Evolutionary conservation across 768 basidiomycete genomes (phyloP).

Genomic region (Rhodosporidiobolus odoratus): DNA sequence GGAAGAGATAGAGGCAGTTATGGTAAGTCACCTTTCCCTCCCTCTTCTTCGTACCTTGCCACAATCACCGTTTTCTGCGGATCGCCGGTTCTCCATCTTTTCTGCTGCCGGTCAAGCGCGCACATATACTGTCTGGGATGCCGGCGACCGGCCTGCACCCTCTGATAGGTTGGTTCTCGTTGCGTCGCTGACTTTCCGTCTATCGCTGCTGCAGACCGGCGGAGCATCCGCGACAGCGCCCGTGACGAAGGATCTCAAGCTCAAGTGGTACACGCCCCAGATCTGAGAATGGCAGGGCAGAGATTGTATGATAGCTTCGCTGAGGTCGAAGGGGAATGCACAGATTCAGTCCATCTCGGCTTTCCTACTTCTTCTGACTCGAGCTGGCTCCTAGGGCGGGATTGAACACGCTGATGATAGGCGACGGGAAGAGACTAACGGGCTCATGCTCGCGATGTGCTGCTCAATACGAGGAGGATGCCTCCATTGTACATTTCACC

Average conservation of each 20-base stretch:
- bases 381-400: too few species aligned
- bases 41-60: neutral
- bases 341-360: neutral
- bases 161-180: neutral
- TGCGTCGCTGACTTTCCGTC: neutral
- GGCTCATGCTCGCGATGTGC: conserved; percentile 73
- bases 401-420: too few species aligned
- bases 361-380: too few species aligned
- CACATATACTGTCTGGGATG: too few species aligned
- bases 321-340: conserved; percentile 57
- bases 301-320: conserved; percentile 62
- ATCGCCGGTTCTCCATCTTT: neutral
- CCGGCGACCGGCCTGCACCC: too few species aligned
- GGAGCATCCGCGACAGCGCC: conserved; percentile 18
- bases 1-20: conserved; percentile 30
- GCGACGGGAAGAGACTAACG: conserved; percentile 45
- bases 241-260: conserved; percentile 15
- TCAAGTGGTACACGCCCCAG: conserved; percentile 30
- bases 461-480: too few species aligned
- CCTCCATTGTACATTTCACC: too few species aligned
- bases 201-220: conserved; percentile 14
- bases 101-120: too few species aligned
- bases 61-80: neutral
- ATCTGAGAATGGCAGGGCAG: neutral
- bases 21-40: conserved; percentile 3